These are phyloP conservation scores for Penstemon barbatus DNA, from an alignment of 257 asterid genomes.

Conservation along the genomic window DNA sequence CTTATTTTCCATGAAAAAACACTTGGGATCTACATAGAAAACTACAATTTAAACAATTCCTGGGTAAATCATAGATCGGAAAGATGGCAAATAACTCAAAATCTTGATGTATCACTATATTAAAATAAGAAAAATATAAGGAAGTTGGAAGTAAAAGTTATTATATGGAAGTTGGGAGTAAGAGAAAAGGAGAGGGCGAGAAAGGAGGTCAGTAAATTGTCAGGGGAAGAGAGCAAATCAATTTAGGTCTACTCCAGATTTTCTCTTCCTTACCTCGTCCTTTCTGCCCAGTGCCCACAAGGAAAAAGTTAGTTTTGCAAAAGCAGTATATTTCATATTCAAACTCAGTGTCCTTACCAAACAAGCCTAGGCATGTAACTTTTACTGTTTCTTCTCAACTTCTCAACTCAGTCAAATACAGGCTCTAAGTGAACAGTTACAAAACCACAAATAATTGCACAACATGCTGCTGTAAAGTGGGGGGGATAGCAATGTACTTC, in stretches of 20 bases:
- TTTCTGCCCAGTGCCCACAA: neutral
- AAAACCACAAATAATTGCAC: conserved; percentile 9
- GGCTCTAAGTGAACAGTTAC: conserved; percentile 15
- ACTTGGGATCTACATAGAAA: neutral
- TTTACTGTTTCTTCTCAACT: neutral
- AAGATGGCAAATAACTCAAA: neutral
- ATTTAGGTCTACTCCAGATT: too few species aligned
- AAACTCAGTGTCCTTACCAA: neutral
- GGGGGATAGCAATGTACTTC: conserved; percentile 11
- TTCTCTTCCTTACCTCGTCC: neutral
- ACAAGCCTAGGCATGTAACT: neutral
- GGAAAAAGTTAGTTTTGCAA: neutral
- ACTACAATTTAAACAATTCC: neutral
- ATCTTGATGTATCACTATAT: neutral
- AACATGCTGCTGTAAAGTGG: conserved; percentile 5
- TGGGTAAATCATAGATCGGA: neutral
- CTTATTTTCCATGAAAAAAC: neutral
- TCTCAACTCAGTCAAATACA: conserved; percentile 6
- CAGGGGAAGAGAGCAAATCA: neutral
- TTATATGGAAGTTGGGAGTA: neutral
- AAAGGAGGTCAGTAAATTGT: neutral
- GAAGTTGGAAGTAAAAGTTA: too few species aligned
- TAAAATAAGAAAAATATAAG: too few species aligned
- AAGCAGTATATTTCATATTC: neutral
- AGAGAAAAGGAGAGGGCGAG: neutral